Conservation (phyloP, 2,329 filamentous ascomycete species). For the Grosmannia huntii region DNA sequence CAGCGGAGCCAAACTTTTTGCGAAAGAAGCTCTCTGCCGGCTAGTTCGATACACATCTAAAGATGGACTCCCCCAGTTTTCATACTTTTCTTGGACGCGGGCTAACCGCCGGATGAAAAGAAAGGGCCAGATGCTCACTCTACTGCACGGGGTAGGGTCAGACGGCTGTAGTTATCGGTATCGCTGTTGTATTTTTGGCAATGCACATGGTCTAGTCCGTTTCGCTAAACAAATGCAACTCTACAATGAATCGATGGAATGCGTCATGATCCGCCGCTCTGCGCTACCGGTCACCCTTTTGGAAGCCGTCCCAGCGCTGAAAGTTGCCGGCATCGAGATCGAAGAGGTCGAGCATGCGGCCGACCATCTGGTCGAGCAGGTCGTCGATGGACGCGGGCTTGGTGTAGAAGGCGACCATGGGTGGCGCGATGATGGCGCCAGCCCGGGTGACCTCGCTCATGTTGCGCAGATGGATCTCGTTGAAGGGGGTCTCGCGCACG, state of each 20-base stretch:
- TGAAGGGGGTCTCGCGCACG: slow-evolving; percentile 31
- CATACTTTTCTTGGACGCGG: too few relatives aligned
- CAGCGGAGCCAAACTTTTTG: slow-evolving; percentile 9
- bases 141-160: too few relatives aligned
- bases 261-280: not conserved
- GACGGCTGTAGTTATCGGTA: too few relatives aligned
- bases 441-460: slow-evolving; percentile 26
- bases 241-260: not conserved
- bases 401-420: slow-evolving; percentile 31
- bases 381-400: slow-evolving; percentile 25
- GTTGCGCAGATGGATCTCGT: slow-evolving; percentile 31
- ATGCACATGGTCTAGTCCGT: not conserved
- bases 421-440: slow-evolving; percentile 30
- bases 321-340: slow-evolving; percentile 19
- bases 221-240: not conserved
- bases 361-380: slow-evolving; percentile 30
- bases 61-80: too few relatives aligned
- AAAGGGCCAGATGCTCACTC: too few relatives aligned
- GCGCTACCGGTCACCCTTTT: not conserved
- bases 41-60: too few relatives aligned
- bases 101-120: too few relatives aligned
- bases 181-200: not conserved
- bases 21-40: too few relatives aligned
- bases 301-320: not conserved
- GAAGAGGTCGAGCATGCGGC: slow-evolving; percentile 31